Evolutionary conservation across 2,329 filamentous ascomycete species (phyloP), one percentile per base, ranked within the genome.

Genomic region (Paracorniculantispora psalliotae): DNA sequence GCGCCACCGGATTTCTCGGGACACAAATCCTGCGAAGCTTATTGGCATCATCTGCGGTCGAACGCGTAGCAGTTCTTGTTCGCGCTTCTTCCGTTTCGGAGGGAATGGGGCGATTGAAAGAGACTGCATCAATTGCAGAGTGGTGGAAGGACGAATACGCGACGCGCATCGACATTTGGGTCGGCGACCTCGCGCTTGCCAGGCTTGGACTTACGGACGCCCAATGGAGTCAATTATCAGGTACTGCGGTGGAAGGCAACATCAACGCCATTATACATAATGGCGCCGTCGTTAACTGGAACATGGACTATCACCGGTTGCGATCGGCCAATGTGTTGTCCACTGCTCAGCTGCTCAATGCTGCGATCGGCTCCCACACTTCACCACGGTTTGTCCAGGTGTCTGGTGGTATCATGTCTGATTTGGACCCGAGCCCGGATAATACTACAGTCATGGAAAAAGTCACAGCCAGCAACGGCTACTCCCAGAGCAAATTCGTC

Each of bases 221-320:
- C 1, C 77, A 76, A 2, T 96, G 89, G 88, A 76, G 86, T 46
- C 77, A 74, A 10, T 69, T 96, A 4, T 55, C 57, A 19, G 51
- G 8, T 6, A 77, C 81, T 2, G 6, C 39, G 2, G 13, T 26
- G 21, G 21, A 8, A 2, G 74, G 85, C 5, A 79, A 85, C 44
- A 87, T 87, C 0, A 89, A 94, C 67, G 81, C 86, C 1, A 78
- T 91, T 8, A 82, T 91, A 37, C 88, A 96, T 77, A 96, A 96
- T 68, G 92, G 91, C 48, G 90, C 91, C n/a, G 77, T 81, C 35
- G 86, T 90, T 9, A 88, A 96, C 69, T 96, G 91, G 91, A 85
- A 96, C 30, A 81, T 86, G 66, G 85, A 83, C 8, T 96, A 96
- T 72, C 81, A 84, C 15, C 82, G 84, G 46, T 80, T 96, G 63